Base-by-base conservation (phyloP, 2,329 filamentous ascomycete species). In the Fusarium vanettenii region DNA sequence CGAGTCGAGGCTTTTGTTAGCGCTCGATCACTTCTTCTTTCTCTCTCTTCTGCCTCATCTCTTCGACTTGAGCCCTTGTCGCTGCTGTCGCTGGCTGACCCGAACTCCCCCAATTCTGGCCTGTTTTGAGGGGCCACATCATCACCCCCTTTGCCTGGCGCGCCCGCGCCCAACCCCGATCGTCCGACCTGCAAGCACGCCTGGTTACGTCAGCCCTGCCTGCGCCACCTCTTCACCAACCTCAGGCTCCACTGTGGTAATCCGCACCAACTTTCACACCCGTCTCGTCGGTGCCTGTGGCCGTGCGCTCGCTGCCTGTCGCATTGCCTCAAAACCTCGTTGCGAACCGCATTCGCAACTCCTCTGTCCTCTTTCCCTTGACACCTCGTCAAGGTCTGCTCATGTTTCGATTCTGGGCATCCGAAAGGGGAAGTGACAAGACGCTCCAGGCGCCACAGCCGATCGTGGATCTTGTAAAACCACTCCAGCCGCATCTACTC, bases 401-500 rank as follows among this genome's bases (percentile, higher is more conserved):
- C 84, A 91, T 91, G 89, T 91, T 92, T 83, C 86, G 88, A 77
- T 89, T 91, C 80, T 91, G 89, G 88, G 85, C 86, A 79, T 86
- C 87, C 78, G 90, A 91, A 79, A 84, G 87, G 87, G 88, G 86
- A 86, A 88, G 86, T 84, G 88, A 91, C 67, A 86, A 85, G 82
- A 82, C 84, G 74, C 80, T 86, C 79, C 82, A 85, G 76, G 80
- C 82, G 75, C 83, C 83, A 71, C 80, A 84, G 75, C 84, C 84
- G 73, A 86, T 84, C 79, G 81, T 80, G 75, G 79, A 78, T 65
- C 68, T 75, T 33, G 68, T 73, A 68, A 77, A 77, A 61, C 78
- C 78, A 78, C 78, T 78, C 52, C 82, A 76, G 78, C 83, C 77
- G 69, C 79, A 75, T 79, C 81, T 78, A 76, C 81, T 79, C 75